Conservation (phyloP, 1,284 basidiomycete genomes). For the Microbotryum silenes-acaulis region DNA sequence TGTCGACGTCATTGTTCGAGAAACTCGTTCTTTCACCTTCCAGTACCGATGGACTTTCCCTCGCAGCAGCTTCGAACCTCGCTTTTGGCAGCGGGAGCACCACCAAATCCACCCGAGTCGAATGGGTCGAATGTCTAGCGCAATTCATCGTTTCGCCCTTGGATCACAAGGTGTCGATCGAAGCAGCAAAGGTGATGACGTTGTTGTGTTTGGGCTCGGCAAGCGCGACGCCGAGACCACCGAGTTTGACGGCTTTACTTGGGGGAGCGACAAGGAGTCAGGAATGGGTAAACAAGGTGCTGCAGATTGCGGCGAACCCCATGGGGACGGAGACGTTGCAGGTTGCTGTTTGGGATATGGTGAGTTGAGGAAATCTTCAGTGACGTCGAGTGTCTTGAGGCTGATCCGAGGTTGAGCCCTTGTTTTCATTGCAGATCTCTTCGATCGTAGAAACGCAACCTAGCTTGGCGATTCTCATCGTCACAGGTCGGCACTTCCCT, state of each 20-base stretch:
- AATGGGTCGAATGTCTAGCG: slow-evolving; percentile 17
- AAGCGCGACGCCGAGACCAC: not conserved
- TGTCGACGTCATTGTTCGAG: slow-evolving; percentile 58
- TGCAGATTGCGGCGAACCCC: slow-evolving; percentile 42
- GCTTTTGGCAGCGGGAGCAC: not conserved
- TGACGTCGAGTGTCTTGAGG: slow-evolving; percentile 62
- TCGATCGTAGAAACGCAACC: slow-evolving; percentile 79
- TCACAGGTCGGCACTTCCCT: slow-evolving; percentile 56
- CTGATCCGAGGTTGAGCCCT: slow-evolving; percentile 46
- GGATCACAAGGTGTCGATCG: slow-evolving; percentile 9
- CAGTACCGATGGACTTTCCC: slow-evolving; percentile 3
- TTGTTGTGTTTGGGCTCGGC: slow-evolving; percentile 13
- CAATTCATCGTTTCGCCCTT: slow-evolving; percentile 16
- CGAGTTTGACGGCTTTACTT: slow-evolving; percentile 35
- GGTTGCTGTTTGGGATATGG: slow-evolving; percentile 57
- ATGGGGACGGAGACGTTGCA: slow-evolving; percentile 59
- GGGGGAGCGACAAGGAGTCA: slow-evolving; percentile 39
- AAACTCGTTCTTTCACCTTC: slow-evolving; percentile 43
- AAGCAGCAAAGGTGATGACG: slow-evolving; percentile 15
- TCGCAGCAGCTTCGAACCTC: not conserved
- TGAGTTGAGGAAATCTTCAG: slow-evolving; percentile 47
- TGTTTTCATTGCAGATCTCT: slow-evolving; percentile 50
- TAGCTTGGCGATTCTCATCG: slow-evolving; percentile 71
- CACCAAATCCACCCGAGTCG: not conserved
- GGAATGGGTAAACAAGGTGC: slow-evolving; percentile 28